Percentiles rank a stretch among this genome's conserved stretches.
Conservation (phyloP, 768 basidiomycete species). For the Boletus reticuloceps region DNA sequence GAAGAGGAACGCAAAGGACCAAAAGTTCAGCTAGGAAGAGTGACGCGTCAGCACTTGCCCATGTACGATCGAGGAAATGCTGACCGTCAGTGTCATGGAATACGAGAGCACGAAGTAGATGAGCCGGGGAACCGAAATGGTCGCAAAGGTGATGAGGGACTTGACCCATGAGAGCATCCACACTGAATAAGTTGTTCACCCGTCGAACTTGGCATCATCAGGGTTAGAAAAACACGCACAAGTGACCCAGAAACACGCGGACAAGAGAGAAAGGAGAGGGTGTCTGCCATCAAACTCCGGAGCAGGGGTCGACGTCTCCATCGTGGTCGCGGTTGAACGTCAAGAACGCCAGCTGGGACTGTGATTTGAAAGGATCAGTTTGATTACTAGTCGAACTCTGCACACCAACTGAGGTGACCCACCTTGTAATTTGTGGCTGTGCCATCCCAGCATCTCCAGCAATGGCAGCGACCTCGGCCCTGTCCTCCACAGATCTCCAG, state of each 20-base stretch:
- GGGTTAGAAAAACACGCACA: constrained; percentile 45
- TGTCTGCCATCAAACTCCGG: constrained; percentile 46
- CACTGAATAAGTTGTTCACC: constrained; percentile 41
- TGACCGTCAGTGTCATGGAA: constrained; percentile 84
- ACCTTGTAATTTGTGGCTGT: constrained; percentile 31
- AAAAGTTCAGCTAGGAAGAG: constrained; percentile 74
- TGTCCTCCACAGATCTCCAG: constrained; percentile 36
- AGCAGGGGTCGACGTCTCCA: constrained; percentile 21
- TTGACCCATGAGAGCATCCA: constrained; percentile 82
- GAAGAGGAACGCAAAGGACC: constrained; percentile 83
- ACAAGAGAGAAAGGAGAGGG: constrained; percentile 71
- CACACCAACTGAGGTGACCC: neutral
- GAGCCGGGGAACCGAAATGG: constrained; percentile 77
- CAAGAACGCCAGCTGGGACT: neutral
- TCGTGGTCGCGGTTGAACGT: constrained; percentile 17
- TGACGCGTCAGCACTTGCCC: neutral
- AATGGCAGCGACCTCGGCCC: constrained; percentile 28
- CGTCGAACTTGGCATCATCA: neutral
- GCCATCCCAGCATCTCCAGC: constrained; percentile 8
- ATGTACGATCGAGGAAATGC: constrained; percentile 18
- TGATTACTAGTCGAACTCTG: constrained; percentile 6
- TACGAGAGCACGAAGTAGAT: constrained; percentile 81
- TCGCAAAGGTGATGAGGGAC: constrained; percentile 70
- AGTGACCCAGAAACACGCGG: constrained; percentile 83
- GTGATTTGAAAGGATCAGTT: neutral